Evolutionary conservation across 306 rosid species (phyloP), one percentile per base, ranked within the genome.

Genomic region (Quercus parvula): DNA sequence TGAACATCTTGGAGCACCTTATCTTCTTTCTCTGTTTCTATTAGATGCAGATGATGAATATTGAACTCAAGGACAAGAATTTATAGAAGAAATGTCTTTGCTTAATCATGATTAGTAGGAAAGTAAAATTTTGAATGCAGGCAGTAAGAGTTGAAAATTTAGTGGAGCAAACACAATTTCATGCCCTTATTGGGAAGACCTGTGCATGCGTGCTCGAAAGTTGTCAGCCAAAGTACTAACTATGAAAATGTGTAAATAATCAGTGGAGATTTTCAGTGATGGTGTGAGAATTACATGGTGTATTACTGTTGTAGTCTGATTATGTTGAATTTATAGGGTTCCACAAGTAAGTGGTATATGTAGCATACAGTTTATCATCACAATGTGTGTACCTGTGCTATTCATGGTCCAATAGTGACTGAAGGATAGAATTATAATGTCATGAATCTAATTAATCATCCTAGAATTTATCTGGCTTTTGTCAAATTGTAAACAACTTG

Each of bases 311-410:
- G 18, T 3, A 22, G 56, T 57, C 25, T 78, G 33, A 57, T 38
- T 78, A 19, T 56, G 49, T 70, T 78, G 25, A 59, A 44, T 56
- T 70, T 78, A 27, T 41, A 20, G 76, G 81, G 75, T 35, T 70
- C 76, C 70, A 68, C 49, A 10, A 12, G 54, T 49, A 49, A 56
- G 70, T 70, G 76, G 44, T 12, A 27, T 19, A 25, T 56, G 14
- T 54, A 56, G 58, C 70, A 31, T n/a, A 56, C 59, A 41, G 6
- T 70, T 35, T 54, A 49, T 14, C 25, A 12, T 33, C 66, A 67
- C 55, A 15, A 49, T 24, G 14, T 46, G 18, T 24, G 19, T 24
- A 12, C 25, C 71, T 14, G 56, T 24, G 28, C 56, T 4, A 59
- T 59, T 49, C 33, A 59, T 59, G 46, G 31, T 24, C 20, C 66